Evolutionary conservation across 2,329 filamentous ascomycete genomes (phyloP).

Genomic region (Chaetomiaceae sp.): DNA sequence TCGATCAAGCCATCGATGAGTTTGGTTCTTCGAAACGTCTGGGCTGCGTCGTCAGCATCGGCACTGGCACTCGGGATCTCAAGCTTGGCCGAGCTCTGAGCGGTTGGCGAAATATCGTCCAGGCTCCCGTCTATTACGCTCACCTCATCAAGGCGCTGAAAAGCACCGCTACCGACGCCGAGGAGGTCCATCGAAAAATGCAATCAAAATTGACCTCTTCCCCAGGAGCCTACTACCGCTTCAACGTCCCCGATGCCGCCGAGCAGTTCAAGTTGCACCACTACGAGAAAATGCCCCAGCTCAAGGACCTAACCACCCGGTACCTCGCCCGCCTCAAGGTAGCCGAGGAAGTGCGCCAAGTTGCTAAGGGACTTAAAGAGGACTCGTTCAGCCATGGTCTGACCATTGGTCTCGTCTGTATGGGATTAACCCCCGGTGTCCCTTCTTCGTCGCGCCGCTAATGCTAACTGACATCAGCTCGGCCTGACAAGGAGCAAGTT

Average conservation of each 20-base stretch:
- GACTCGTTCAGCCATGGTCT: conserved; percentile 14
- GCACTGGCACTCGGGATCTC: conserved; percentile 27
- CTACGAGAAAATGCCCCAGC: conserved; percentile 26
- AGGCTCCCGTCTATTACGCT: neutral
- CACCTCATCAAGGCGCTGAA: conserved; percentile 19
- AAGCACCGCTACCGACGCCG: conserved; percentile 21
- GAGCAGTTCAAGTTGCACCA: conserved; percentile 24
- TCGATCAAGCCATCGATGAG: too few relatives aligned
- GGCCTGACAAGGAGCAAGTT: conserved; percentile 18
- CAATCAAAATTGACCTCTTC: conserved; percentile 15
- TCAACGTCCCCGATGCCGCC: conserved; percentile 27
- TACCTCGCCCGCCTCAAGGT: conserved; percentile 23
- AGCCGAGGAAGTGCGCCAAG: conserved; percentile 18
- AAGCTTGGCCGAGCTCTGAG: neutral
- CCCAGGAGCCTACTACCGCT: conserved; percentile 28
- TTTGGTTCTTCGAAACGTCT: conserved; percentile 24
- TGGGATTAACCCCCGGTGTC: neutral
- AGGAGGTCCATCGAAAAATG: conserved; percentile 21
- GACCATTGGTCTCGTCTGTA: conserved; percentile 23
- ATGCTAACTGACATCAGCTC: conserved; percentile 10
- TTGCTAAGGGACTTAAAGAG: conserved; percentile 20
- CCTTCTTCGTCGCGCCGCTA: too few relatives aligned
- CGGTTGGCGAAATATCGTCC: neutral
- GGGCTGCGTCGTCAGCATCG: conserved; percentile 31
- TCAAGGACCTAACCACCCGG: conserved; percentile 23